phyloP scores from a whole-genome alignment of 768 basidiomycete genomes.

The Rubroboletus pulcherrimus region DNA sequence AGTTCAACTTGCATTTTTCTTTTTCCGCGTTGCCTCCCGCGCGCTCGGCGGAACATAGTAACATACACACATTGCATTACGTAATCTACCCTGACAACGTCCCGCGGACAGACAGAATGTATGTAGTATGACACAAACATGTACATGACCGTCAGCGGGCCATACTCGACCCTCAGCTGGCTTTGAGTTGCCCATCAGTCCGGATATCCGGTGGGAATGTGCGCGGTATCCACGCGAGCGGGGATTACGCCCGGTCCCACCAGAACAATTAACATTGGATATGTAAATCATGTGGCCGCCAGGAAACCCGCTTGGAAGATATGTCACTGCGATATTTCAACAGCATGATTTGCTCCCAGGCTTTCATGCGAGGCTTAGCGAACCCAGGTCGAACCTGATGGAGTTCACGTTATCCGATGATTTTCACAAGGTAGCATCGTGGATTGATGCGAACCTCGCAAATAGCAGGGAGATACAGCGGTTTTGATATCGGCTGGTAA shows the following conservation, averaged over 20 bases:
- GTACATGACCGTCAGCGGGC: background rate
- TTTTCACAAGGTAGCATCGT: slow-evolving; percentile 20
- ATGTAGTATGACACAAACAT: background rate
- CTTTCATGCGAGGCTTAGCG: background rate
- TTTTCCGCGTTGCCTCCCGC: background rate
- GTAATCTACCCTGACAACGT: background rate
- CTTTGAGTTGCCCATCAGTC: background rate
- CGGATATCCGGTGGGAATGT: slow-evolving; percentile 3
- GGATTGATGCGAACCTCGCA: slow-evolving; percentile 14
- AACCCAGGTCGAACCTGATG: slow-evolving; percentile 2
- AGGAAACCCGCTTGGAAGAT: background rate
- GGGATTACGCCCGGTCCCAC: background rate
- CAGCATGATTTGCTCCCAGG: slow-evolving; percentile 8
- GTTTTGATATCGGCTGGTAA: slow-evolving; percentile 22
- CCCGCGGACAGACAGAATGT: background rate
- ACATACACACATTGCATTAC: slow-evolving; percentile 4
- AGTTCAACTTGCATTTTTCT: background rate
- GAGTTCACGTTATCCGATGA: slow-evolving; percentile 15
- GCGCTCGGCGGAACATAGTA: background rate
- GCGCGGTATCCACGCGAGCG: background rate
- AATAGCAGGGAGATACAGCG: slow-evolving; percentile 19
- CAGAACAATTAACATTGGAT: background rate
- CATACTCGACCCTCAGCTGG: background rate
- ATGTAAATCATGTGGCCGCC: background rate
- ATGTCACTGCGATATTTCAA: background rate